Conservation (phyloP, 805 yeast species). For the Suhomyces xylopsoci region DNA sequence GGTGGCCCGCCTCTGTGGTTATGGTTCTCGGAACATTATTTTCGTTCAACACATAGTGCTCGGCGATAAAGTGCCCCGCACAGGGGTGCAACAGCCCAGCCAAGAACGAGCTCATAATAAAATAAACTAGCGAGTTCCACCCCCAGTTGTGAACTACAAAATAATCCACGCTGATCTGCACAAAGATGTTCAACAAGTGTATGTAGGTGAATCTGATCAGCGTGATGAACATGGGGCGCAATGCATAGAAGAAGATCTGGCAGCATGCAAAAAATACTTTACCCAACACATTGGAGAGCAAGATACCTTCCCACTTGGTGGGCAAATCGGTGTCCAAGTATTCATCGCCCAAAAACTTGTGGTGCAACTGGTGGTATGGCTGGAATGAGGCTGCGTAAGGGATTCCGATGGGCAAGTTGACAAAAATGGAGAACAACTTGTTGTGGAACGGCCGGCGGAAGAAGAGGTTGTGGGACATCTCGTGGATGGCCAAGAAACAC, state of each 20-base stretch:
- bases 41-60: constrained; percentile 70
- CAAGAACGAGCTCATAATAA: constrained; percentile 72
- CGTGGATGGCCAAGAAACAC: constrained; percentile 83
- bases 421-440: constrained; percentile 69
- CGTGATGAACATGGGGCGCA: constrained; percentile 85
- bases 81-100: constrained; percentile 93
- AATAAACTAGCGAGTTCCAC: constrained; percentile 57
- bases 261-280: constrained; percentile 88
- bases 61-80: constrained; percentile 96
- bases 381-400: constrained; percentile 88
- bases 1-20: neutral
- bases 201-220: constrained; percentile 69
- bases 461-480: constrained; percentile 78
- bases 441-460: constrained; percentile 77
- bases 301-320: constrained; percentile 68
- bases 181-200: constrained; percentile 65
- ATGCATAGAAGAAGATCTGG: constrained; percentile 84
- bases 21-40: constrained; percentile 44
- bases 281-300: constrained; percentile 75
- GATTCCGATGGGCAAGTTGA: constrained; percentile 83
- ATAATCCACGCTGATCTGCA: constrained; percentile 58
- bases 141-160: constrained; percentile 63
- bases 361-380: constrained; percentile 90
- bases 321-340: constrained; percentile 85
- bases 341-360: constrained; percentile 85